Evolutionary conservation across 2,329 filamentous ascomycete species (phyloP).

Genomic region (Colletotrichum destructivum): DNA sequence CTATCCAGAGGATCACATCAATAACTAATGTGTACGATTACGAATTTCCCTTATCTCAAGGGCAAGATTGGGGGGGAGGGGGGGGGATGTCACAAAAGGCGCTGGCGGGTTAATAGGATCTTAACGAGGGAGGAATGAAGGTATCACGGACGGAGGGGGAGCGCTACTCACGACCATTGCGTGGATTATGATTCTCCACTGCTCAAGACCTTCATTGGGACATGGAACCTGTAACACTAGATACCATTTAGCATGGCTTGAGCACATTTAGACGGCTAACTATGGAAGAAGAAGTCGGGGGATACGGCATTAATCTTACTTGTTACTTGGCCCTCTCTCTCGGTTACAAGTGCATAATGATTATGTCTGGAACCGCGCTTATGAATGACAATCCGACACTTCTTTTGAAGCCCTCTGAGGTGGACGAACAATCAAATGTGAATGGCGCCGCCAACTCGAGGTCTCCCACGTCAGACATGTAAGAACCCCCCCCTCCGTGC

Average conservation of each 20-base stretch:
- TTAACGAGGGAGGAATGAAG: not conserved
- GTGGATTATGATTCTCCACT: conserved; percentile 33
- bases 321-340: too few relatives aligned
- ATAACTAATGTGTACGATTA: conserved; percentile 38
- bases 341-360: not conserved
- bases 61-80: not conserved
- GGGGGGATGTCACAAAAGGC: not conserved
- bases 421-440: not conserved
- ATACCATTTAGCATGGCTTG: conserved; percentile 34
- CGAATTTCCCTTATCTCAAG: conserved; percentile 18
- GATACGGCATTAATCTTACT: too few relatives aligned
- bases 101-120: not conserved
- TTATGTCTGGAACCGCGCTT: too few relatives aligned
- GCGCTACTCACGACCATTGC: not conserved
- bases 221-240: conserved; percentile 24
- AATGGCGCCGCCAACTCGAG: too few relatives aligned
- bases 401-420: not conserved
- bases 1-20: not conserved
- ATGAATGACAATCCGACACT: not conserved
- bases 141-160: too few relatives aligned
- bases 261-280: conserved; percentile 20
- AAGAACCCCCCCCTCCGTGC: not conserved
- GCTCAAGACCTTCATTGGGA: conserved; percentile 32
- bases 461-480: not conserved
- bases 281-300: not conserved